phyloP scores from a whole-genome alignment of 2,329 filamentous ascomycete species.

The Dendryphion nanum region DNA sequence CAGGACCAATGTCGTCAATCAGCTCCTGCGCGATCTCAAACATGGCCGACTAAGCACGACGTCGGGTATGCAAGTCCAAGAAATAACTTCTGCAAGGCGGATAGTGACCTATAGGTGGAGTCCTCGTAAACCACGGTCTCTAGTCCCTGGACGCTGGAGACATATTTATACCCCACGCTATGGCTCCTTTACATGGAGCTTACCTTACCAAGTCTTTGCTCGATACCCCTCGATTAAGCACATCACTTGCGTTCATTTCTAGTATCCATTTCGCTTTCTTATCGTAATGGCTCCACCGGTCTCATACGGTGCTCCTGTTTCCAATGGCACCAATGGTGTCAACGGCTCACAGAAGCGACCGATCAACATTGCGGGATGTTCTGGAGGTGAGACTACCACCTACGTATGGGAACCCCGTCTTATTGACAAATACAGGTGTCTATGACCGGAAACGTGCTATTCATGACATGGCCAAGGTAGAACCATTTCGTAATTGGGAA shows the following conservation, averaged over 20 bases:
- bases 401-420: conserved; percentile 3
- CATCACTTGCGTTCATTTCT: not conserved
- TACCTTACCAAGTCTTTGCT: not conserved
- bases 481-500: conserved; percentile 1
- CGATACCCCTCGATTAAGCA: not conserved
- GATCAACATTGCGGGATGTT: conserved; percentile 20
- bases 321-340: conserved; percentile 6
- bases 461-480: conserved; percentile 20
- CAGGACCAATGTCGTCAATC: no score
- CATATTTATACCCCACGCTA: no score
- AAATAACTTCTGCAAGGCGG: no score
- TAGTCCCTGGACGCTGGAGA: no score
- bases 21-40: no score
- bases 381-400: conserved; percentile 15
- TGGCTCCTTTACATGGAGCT: no score
- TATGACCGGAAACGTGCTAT: conserved; percentile 22
- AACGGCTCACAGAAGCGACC: conserved; percentile 16
- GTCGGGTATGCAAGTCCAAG: no score
- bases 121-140: no score
- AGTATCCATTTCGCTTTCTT: not conserved
- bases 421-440: no score
- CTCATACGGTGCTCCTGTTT: conserved; percentile 10
- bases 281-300: conserved; percentile 9
- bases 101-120: no score
- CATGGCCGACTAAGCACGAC: no score